A percentile compares a stretch with the other conserved stretches of the same genome.
These are phyloP conservation scores for Pseudotsuga menziesii DNA, from an alignment of 75 land plant genomes.

Conservation along the genomic window DNA sequence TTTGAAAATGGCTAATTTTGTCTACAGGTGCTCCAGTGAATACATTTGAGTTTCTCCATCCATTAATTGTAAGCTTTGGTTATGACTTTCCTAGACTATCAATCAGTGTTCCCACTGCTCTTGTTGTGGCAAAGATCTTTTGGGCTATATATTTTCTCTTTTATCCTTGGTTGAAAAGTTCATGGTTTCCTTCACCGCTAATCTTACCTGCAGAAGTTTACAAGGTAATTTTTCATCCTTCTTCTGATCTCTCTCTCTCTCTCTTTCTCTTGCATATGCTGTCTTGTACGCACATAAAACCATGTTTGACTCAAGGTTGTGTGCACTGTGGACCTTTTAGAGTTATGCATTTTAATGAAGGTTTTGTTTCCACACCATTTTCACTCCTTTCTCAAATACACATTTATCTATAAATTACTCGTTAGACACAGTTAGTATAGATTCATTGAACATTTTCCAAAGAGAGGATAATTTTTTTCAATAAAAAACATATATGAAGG, in stretches of 20 bases:
- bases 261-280: background rate
- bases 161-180: slow-evolving; percentile 68
- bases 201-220: slow-evolving; percentile 92
- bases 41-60: slow-evolving; percentile 68
- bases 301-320: background rate
- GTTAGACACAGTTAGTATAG: background rate
- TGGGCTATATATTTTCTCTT: slow-evolving; percentile 52
- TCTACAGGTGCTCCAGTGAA: slow-evolving; percentile 73
- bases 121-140: slow-evolving; percentile 46
- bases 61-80: slow-evolving; percentile 55
- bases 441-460: background rate
- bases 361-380: background rate
- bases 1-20: slow-evolving; percentile 3
- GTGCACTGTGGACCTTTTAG: background rate
- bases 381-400: background rate
- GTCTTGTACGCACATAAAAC: background rate
- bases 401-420: background rate
- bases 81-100: slow-evolving; percentile 55
- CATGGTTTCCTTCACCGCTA: slow-evolving; percentile 85
- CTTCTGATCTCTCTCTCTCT: background rate
- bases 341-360: background rate
- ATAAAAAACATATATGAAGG: background rate
- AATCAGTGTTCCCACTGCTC: slow-evolving; percentile 51
- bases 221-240: slow-evolving; percentile 44
- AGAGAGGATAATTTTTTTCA: background rate